Base-by-base conservation (phyloP, 2,329 filamentous ascomycete species). In the Ilyonectria sp. region DNA sequence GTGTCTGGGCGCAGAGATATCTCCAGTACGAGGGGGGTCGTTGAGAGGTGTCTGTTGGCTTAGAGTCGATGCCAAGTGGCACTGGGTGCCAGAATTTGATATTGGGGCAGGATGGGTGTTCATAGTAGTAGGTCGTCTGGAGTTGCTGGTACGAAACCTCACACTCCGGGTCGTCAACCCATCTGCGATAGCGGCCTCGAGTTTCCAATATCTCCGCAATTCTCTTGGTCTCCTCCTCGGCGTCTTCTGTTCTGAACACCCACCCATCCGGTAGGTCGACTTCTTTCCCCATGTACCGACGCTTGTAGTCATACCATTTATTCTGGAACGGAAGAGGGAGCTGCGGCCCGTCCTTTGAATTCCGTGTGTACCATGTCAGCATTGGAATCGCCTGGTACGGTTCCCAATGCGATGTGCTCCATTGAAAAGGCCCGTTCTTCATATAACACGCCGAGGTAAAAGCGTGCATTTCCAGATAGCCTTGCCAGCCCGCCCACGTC, bases 221-320 rank as follows among this genome's bases (percentile, higher is more conserved):
- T 19, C 49, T 53, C 4, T 60, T 6, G 15, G 26, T 15, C 44
- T 50, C 56, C 6, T 21, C 7, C 10, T n/a, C 49, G 1, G 50
- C 11, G 35, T 62, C 19, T 23, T 52, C 60, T 8, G 9, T 17
- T 46, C 31, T 49, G 17, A 43, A 64, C 1, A 6, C 37, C 65
- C 60, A 67, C 1, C 55, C 60, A 21, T 29, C 1, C 4, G 55
- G 65, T 5, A 67, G 60, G 23, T 53, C 33, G 9, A 21, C 17
- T 6, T 47, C 17, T 23, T 56, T 46, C 2, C 65, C 65, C 65
- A 67, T 57, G 49, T 59, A 67, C 15, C 19, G 23, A 3, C 6
- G 11, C 15, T 67, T 67, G 26, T 53, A 67, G 6, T 67, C 55
- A n/a, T 64, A 53, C 26, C 54, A 63, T 55, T 67, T 60, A 40